Evolutionary conservation across 2,329 filamentous ascomycete genomes (phyloP).

Genomic region (Coniochaeta sp.): DNA sequence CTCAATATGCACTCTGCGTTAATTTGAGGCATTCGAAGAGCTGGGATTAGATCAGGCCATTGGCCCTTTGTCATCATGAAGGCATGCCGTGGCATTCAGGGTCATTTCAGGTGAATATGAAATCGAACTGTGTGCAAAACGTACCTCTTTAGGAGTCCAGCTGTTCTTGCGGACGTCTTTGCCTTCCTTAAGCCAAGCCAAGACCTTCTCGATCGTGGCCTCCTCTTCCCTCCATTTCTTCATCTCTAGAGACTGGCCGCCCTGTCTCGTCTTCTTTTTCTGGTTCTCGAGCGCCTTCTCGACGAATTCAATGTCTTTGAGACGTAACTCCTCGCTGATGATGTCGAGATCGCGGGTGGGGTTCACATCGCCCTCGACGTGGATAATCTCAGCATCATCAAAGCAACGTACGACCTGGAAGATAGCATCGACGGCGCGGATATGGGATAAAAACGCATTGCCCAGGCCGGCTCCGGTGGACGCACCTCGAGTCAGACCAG

Average conservation of each 20-base stretch:
- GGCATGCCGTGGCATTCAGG: conserved; percentile 8
- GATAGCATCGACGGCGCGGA: conserved; percentile 95
- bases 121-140: conserved; percentile 25
- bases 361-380: conserved; percentile 98
- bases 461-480: conserved; percentile 96
- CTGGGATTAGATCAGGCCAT: conserved; percentile 97
- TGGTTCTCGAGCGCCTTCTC: conserved; percentile 91
- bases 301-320: conserved; percentile 98
- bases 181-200: conserved; percentile 74
- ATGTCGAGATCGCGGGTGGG: conserved; percentile 91
- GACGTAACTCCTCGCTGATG: conserved; percentile 90
- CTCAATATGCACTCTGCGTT: conserved; percentile 81
- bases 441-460: conserved; percentile 97
- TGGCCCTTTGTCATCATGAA: conserved; percentile 98
- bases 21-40: conserved; percentile 89
- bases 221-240: conserved; percentile 96
- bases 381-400: conserved; percentile 98
- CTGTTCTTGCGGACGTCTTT: conserved; percentile 89
- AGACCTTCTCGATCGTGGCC: conserved; percentile 84
- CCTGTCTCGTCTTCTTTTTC: conserved; percentile 89
- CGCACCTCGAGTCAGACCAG: conserved; percentile 88
- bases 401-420: conserved; percentile 97
- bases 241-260: conserved; percentile 92
- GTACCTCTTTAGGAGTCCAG: conserved; percentile 94
- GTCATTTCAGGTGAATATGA: neutral